These are phyloP conservation scores for Allomyces arbusculus DNA, from an alignment of 192 early-diverging fungal species.

Conservation along the genomic window DNA sequence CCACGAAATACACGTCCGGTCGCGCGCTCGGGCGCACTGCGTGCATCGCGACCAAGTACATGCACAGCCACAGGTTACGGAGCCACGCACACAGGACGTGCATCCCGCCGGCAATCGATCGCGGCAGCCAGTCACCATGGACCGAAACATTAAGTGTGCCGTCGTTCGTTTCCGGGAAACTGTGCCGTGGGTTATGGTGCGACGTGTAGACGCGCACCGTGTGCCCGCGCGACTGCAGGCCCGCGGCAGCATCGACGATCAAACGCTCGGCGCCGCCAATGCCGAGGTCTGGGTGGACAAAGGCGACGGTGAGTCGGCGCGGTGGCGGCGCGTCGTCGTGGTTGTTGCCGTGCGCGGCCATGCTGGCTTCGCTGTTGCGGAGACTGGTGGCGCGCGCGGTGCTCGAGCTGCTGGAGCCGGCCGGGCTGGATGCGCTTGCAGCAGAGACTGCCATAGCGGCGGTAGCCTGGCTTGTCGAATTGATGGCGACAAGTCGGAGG, in stretches of 20 bases:
- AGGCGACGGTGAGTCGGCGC: slow-evolving; percentile 36
- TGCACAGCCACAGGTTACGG: slow-evolving; percentile 37
- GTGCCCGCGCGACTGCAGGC: slow-evolving; percentile 61
- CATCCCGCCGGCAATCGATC: slow-evolving; percentile 42
- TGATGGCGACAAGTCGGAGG: neutral
- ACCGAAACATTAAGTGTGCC: slow-evolving; percentile 60
- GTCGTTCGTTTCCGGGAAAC: slow-evolving; percentile 79
- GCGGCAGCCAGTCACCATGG: slow-evolving; percentile 51
- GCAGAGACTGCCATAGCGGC: neutral
- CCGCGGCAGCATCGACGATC: slow-evolving; percentile 75
- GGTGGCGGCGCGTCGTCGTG: neutral
- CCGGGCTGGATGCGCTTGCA: neutral
- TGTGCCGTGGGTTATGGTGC: slow-evolving; percentile 69
- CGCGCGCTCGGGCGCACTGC: neutral
- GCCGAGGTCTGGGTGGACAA: slow-evolving; percentile 85
- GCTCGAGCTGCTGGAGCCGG: neutral
- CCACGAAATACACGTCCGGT: slow-evolving; percentile 57
- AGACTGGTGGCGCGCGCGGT: neutral
- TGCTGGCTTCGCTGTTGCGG: neutral
- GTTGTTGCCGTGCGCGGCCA: neutral
- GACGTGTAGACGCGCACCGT: slow-evolving; percentile 64
- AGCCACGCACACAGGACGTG: slow-evolving; percentile 68
- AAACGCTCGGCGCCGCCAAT: slow-evolving; percentile 91
- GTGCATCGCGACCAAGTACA: no score
- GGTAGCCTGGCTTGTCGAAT: no score